These are phyloP conservation scores for Colletotrichum simmondsii DNA, from an alignment of 2,329 filamentous ascomycete species.

Conservation along the genomic window DNA sequence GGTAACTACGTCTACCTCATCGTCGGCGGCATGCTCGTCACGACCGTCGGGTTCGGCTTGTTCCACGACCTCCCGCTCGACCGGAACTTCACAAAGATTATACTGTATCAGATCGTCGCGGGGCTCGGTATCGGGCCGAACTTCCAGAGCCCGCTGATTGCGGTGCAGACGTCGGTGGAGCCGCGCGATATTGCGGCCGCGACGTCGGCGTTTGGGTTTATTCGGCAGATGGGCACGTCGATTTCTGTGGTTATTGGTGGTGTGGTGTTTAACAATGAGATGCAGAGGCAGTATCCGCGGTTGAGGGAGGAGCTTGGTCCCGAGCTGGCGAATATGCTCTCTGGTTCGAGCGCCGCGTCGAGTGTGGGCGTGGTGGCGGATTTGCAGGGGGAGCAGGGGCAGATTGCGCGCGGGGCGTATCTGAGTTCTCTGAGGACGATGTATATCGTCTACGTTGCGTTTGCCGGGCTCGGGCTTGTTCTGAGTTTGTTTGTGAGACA, in stretches of 20 bases:
- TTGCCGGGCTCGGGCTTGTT: conserved; percentile 59
- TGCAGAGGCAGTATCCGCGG: conserved; percentile 49
- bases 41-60: conserved; percentile 69
- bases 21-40: conserved; percentile 61
- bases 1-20: conserved; percentile 68
- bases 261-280: conserved; percentile 49
- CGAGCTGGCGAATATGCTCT: conserved; percentile 61
- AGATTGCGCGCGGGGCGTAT: conserved; percentile 57
- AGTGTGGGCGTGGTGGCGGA: conserved; percentile 67
- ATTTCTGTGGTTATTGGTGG: conserved; percentile 69
- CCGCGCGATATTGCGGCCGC: conserved; percentile 71
- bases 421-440: conserved; percentile 63
- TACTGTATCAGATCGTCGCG: conserved; percentile 67
- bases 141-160: conserved; percentile 71
- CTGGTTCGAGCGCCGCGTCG: conserved; percentile 70
- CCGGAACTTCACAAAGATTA: conserved; percentile 57
- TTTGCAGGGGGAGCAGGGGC: conserved; percentile 58
- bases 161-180: conserved; percentile 71
- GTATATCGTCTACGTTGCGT: conserved; percentile 67
- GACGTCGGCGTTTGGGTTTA: conserved; percentile 70
- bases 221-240: conserved; percentile 67
- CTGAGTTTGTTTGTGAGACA: conserved; percentile 60
- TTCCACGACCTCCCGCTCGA: conserved; percentile 65
- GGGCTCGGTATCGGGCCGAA: conserved; percentile 72
- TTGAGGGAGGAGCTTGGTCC: conserved; percentile 62